A percentile compares a stretch with the other conserved stretches of the same genome.
phyloP scores from a whole-genome alignment of 495 filamentous ascomycete genomes.

The Penicillium malachiteum region DNA sequence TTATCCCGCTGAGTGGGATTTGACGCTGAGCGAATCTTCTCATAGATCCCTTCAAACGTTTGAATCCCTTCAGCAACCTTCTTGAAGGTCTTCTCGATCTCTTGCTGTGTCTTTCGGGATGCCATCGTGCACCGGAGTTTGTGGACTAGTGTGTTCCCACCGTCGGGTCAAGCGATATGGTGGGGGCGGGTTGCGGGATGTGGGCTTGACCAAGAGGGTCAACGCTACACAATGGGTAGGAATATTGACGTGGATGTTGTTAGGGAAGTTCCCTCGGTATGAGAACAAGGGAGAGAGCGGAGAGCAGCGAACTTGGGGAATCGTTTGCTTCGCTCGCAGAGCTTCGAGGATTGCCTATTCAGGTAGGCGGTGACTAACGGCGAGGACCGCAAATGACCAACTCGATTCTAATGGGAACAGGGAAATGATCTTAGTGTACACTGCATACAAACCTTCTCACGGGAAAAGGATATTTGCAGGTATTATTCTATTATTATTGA shows the following conservation, averaged over 20 bases:
- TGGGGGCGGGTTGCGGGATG: slow-evolving; percentile 17
- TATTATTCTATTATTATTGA: background rate
- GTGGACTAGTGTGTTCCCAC: slow-evolving; percentile 25
- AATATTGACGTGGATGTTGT: slow-evolving; percentile 1
- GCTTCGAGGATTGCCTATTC: slow-evolving; percentile 23
- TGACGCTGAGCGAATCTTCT: slow-evolving; percentile 87
- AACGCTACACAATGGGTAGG: slow-evolving; percentile 8
- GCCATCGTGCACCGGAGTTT: slow-evolving; percentile 61
- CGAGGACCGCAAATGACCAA: background rate
- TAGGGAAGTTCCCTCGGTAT: slow-evolving; percentile 14
- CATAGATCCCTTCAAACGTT: slow-evolving; percentile 88
- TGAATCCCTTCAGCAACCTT: slow-evolving; percentile 90
- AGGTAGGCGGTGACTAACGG: slow-evolving; percentile 26
- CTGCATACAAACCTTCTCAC: no score
- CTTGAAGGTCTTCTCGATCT: slow-evolving; percentile 99
- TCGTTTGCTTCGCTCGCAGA: slow-evolving; percentile 26
- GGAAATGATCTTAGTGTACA: background rate
- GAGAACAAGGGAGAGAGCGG: slow-evolving; percentile 14
- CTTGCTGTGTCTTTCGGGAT: slow-evolving; percentile 90
- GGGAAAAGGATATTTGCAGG: background rate
- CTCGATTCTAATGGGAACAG: background rate
- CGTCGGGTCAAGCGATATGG: slow-evolving; percentile 11
- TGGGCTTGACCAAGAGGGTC: slow-evolving; percentile 21
- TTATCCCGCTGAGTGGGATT: slow-evolving; percentile 98
- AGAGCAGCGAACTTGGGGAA: slow-evolving; percentile 10